phyloP scores from a whole-genome alignment of 2,329 filamentous ascomycete genomes.

The Diaporthe citri region DNA sequence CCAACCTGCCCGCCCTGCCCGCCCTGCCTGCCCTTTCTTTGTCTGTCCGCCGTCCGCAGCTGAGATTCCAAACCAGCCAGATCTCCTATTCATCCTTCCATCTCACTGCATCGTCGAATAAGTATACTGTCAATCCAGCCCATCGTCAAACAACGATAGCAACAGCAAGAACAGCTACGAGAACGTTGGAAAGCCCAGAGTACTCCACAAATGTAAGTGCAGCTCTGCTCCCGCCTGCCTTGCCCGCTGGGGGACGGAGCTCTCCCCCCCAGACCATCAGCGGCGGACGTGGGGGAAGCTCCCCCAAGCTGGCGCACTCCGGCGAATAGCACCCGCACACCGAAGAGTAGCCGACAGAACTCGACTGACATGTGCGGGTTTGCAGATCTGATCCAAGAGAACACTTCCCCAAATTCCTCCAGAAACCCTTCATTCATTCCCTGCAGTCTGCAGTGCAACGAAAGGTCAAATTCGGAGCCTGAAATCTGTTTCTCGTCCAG shows the following conservation, averaged over 20 bases:
- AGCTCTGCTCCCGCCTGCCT: not conserved
- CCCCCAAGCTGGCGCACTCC: slow-evolving; percentile 33
- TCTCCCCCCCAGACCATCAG: slow-evolving; percentile 11
- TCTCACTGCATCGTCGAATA: not conserved
- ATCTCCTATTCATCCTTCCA: slow-evolving; percentile 6
- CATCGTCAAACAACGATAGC: not conserved
- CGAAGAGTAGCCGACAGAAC: slow-evolving; percentile 29
- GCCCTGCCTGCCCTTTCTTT: not conserved
- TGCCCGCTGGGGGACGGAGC: not conserved
- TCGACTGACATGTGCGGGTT: slow-evolving; percentile 35
- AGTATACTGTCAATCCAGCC: not conserved
- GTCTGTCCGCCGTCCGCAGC: slow-evolving; percentile 4
- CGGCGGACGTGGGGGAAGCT: slow-evolving; percentile 28
- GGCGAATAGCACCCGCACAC: slow-evolving; percentile 32
- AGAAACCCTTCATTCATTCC: not conserved
- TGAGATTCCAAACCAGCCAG: slow-evolving; percentile 22
- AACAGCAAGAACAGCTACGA: not conserved
- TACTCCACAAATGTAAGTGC: slow-evolving; percentile 21
- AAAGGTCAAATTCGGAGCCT: not conserved
- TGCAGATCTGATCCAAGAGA: slow-evolving; percentile 25
- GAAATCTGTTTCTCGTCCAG: not conserved
- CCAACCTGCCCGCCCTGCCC: not conserved
- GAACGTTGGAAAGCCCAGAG: not conserved
- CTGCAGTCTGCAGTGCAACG: slow-evolving; percentile 25
- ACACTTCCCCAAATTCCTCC: not conserved